Base-by-base conservation (phyloP, 2,329 filamentous ascomycete species). In the Verticillium albo-atrum region DNA sequence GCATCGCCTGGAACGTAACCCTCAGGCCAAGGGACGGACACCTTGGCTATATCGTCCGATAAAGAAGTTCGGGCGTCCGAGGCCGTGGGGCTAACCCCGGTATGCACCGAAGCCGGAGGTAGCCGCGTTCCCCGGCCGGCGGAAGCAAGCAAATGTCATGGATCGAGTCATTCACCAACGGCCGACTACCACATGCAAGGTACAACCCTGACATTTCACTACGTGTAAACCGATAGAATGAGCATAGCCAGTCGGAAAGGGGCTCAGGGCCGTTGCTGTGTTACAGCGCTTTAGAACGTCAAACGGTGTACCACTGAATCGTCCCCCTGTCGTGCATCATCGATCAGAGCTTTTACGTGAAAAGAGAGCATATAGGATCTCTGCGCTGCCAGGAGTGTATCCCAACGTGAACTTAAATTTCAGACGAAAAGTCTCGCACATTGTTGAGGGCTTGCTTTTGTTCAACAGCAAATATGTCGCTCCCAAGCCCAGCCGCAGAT, bases 401-500 rank as follows among this genome's bases (percentile, higher is more conserved):
- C 30, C 4, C 10, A 1, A 3, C 30, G 9, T 2, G 30, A 3
- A 14, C 5, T 32, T 9, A 32, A 32, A 32, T 32, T 9, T 9
- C 7, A 32, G 4, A 10, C 3, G 30, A 32, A 32, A 10, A 3
- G 10, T 32, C 30, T 32, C 30, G 6, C 14, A 3, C 9, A 10
- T 32, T 32, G 10, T 32, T 32, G 30, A 32, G 30, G 14, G 20
- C 17, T 12, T 25, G n/a, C 20, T 14, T 14, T 47, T 47, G 42
- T 20, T 20, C 20, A 12, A 14, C 6, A 6, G 42, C n/a, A 47
- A 23, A n/a, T 4, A 54, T 54, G 52, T 54, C 52, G 20, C 52
- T 54, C 17, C 52, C 54, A 14, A 52, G 56, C 28, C 56, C 63
- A 34, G 63, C 66, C 3, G 30, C 62, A 7, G 66, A 63, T 30